Percentiles rank a stretch among this genome's conserved stretches.
These are phyloP conservation scores for Podaxis rugospora DNA, from an alignment of 768 basidiomycete species.

Conservation along the genomic window DNA sequence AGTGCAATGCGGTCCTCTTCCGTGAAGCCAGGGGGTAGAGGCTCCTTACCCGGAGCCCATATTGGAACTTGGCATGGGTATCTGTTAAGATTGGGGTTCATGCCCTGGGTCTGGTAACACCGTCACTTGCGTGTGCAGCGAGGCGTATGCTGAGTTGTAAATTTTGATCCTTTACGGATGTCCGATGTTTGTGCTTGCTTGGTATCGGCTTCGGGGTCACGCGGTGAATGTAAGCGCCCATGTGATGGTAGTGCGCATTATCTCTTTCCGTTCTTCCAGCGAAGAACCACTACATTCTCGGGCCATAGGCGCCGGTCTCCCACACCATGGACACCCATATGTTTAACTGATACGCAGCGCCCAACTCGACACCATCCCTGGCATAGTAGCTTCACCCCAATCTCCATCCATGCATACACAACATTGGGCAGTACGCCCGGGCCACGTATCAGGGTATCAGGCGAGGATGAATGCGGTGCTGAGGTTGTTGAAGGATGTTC, in stretches of 20 bases:
- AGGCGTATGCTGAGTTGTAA: not conserved
- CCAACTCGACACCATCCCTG: not conserved
- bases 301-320: not conserved
- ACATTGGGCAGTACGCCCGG: not conserved
- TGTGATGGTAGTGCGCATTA: too few species aligned
- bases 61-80: constrained; percentile 61
- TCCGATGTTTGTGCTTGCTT: constrained; percentile 7
- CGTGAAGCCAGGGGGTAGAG: constrained; percentile 77
- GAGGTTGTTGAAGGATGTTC: not conserved
- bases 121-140: not conserved
- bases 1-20: constrained; percentile 72
- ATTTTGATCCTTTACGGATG: constrained; percentile 4
- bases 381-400: not conserved
- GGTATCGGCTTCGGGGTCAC: not conserved
- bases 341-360: not conserved
- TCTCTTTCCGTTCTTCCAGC: not conserved
- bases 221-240: too few species aligned
- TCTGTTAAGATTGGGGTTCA: constrained; percentile 28
- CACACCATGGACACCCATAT: not conserved
- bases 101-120: constrained; percentile 10
- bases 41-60: constrained; percentile 83
- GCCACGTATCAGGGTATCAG: not conserved
- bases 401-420: not conserved
- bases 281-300: not conserved
- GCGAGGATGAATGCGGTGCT: not conserved